Evolutionary conservation across 2,329 filamentous ascomycete species (phyloP).

Genomic region (Aspergillus pseudonomiae): DNA sequence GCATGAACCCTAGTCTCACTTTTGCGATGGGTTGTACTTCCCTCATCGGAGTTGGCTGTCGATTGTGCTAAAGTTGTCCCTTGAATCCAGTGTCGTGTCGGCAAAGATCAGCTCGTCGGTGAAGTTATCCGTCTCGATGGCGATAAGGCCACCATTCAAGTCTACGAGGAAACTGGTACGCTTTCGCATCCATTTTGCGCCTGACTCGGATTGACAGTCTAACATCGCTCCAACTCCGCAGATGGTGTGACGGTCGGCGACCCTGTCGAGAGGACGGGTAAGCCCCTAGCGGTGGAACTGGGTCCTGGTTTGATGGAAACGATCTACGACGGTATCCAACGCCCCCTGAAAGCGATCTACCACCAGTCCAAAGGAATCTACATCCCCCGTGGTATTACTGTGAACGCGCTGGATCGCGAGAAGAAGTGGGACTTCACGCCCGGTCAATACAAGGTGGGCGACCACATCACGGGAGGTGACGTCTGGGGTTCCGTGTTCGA

Average conservation of each 20-base stretch:
- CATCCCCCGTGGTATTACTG: conserved; percentile 89
- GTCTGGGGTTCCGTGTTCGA: conserved; percentile 94
- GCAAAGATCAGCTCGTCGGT: conserved; percentile 87
- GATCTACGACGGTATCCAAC: conserved; percentile 99
- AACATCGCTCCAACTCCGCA: conserved; percentile 14
- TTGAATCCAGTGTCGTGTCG: conserved; percentile 75
- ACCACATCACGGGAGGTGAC: conserved; percentile 95
- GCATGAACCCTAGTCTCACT: background rate
- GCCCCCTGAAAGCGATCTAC: conserved; percentile 85
- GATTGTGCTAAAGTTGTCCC: background rate
- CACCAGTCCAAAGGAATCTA: conserved; percentile 84
- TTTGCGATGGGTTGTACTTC: background rate
- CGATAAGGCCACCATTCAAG: conserved; percentile 96
- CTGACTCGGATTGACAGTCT: conserved; percentile 15
- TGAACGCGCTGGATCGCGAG: conserved; percentile 83
- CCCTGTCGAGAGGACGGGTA: conserved; percentile 85
- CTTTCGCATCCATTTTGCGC: conserved; percentile 13
- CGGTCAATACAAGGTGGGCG: conserved; percentile 81
- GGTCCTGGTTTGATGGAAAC: conserved; percentile 97
- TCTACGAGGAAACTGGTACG: conserved; percentile 96
- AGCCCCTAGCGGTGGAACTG: conserved; percentile 95
- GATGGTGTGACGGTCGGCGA: conserved; percentile 96
- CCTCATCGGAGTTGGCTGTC: background rate
- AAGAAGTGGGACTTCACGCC: conserved; percentile 98
- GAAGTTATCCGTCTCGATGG: conserved; percentile 97